A percentile compares a stretch with the other conserved stretches of the same genome.
Conservation (phyloP, 1,284 basidiomycete species). For the Coriolopsis trogii region DNA sequence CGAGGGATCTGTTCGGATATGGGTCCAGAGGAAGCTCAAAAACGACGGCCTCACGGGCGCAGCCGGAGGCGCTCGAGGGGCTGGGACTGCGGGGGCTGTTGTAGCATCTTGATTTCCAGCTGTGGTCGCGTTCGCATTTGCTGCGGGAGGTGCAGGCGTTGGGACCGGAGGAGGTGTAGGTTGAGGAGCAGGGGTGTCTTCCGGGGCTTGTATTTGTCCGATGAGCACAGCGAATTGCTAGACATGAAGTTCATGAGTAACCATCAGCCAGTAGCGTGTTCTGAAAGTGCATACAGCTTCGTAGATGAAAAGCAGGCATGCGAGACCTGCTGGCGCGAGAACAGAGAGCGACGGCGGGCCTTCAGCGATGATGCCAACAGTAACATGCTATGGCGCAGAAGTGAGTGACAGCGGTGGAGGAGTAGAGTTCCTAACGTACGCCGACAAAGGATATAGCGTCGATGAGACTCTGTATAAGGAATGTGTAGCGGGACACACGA, state of each 20-base stretch:
- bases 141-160: constrained; percentile 7
- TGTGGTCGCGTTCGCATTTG: constrained; percentile 7
- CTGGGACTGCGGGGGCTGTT: constrained; percentile 28
- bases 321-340: constrained; percentile 81
- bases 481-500: constrained; percentile 80
- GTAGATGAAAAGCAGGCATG: constrained; percentile 69
- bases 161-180: constrained; percentile 31
- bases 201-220: constrained; percentile 82
- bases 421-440: constrained; percentile 34
- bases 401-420: too few species aligned
- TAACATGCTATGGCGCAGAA: constrained; percentile 66
- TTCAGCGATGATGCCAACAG: constrained; percentile 81
- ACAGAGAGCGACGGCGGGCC: constrained; percentile 78
- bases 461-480: constrained; percentile 74
- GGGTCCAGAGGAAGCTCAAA: constrained; percentile 53
- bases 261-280: background rate
- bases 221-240: constrained; percentile 85
- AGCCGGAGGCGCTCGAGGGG: constrained; percentile 26
- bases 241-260: background rate
- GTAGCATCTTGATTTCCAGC: constrained; percentile 4
- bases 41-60: constrained; percentile 36
- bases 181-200: constrained; percentile 47
- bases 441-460: constrained; percentile 85
- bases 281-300: constrained; percentile 59
- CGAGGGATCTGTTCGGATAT: constrained; percentile 70